Conservation (phyloP, 2,329 filamentous ascomycete genomes). For the Pseudofabraea citricarpa region DNA sequence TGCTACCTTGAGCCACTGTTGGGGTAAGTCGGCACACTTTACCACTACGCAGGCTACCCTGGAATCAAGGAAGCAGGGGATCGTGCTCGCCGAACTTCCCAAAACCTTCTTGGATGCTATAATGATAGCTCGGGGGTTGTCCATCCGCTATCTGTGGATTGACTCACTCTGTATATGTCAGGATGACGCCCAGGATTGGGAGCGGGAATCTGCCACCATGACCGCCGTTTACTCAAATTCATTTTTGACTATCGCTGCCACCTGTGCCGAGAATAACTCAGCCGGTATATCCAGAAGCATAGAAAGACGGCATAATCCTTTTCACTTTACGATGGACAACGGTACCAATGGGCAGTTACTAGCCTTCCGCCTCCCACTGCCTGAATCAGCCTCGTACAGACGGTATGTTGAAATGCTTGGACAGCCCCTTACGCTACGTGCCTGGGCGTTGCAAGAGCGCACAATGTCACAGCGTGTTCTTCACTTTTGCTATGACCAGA, state of each 20-base stretch:
- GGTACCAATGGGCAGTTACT: neutral
- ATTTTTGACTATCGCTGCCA: neutral
- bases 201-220: neutral
- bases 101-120: neutral
- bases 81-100: neutral
- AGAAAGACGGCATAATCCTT: neutral
- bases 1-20: conserved; percentile 1
- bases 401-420: neutral
- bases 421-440: neutral
- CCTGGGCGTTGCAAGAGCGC: neutral
- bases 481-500: neutral
- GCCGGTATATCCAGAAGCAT: neutral
- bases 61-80: neutral
- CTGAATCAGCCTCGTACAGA: neutral
- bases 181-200: conserved; percentile 3
- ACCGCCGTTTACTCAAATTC: conserved; percentile 1
- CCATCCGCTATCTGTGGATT: conserved; percentile 4
- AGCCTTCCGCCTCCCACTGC: neutral
- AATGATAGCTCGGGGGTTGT: neutral
- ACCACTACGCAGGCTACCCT: neutral
- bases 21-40: neutral
- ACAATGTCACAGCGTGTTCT: neutral
- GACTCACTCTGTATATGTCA: conserved; percentile 8
- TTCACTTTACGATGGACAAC: neutral
- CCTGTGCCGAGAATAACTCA: neutral